A percentile compares a stretch with the other conserved stretches of the same genome.
Conservation (phyloP, 2,329 filamentous ascomycete species). For the Balansia obtecta region DNA sequence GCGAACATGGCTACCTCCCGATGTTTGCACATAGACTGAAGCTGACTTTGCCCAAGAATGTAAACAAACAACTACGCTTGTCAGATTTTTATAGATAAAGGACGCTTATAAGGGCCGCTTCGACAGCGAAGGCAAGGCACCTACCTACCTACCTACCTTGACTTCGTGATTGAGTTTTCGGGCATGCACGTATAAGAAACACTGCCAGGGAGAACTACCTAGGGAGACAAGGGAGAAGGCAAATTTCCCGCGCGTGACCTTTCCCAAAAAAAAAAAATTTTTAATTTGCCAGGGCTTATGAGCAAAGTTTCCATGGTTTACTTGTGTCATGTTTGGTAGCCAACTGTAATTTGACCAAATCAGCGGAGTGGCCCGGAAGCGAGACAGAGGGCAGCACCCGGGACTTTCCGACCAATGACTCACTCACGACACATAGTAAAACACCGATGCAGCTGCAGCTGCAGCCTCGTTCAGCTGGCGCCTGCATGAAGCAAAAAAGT, state of each 20-base stretch:
- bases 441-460: background rate
- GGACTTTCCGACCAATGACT: background rate
- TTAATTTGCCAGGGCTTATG: background rate
- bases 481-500: too few relatives aligned
- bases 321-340: background rate
- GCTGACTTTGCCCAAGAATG: conserved; percentile 5
- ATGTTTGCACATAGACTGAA: background rate
- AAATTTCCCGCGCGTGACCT: background rate
- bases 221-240: too few relatives aligned
- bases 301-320: background rate
- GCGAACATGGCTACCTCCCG: conserved; percentile 1
- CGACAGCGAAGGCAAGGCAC: too few relatives aligned
- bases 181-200: too few relatives aligned
- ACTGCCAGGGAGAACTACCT: too few relatives aligned
- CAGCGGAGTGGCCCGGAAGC: background rate
- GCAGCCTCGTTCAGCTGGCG: too few relatives aligned
- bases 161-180: too few relatives aligned
- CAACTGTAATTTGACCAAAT: background rate
- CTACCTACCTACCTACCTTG: too few relatives aligned
- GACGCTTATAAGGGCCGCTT: background rate
- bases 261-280: too few relatives aligned
- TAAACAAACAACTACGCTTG: background rate
- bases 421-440: background rate
- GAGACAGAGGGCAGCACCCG: background rate
- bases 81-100: background rate